Conservation (phyloP, 2,329 filamentous ascomycete genomes). For the Ophiostoma sp. region DNA sequence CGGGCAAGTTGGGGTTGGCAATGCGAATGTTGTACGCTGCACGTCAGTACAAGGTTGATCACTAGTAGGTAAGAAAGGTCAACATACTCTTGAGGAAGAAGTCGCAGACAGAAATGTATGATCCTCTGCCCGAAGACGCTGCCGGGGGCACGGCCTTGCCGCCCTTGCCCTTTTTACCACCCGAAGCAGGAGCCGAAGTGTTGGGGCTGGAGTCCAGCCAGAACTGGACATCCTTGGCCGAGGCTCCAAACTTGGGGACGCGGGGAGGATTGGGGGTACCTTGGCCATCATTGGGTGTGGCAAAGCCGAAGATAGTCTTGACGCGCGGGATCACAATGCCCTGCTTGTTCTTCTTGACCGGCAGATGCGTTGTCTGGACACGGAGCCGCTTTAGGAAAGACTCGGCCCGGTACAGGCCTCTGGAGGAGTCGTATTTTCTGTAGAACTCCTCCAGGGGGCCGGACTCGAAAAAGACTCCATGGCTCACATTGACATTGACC, state of each 20-base stretch:
- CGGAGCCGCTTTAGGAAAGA: conserved; percentile 38
- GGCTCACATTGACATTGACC: conserved; percentile 37
- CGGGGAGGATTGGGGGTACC: conserved; percentile 30
- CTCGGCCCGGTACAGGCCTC: conserved; percentile 28
- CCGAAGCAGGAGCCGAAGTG: background rate
- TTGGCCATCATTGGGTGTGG: conserved; percentile 35
- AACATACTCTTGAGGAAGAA: conserved; percentile 44
- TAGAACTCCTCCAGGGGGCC: conserved; percentile 30
- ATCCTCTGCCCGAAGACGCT: conserved; percentile 29
- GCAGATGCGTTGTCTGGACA: conserved; percentile 39
- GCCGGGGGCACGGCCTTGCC: conserved; percentile 24
- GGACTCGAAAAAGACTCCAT: conserved; percentile 35
- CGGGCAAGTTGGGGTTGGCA: conserved; percentile 39
- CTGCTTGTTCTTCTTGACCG: conserved; percentile 34
- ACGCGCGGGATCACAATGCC: conserved; percentile 33
- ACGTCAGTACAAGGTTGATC: conserved; percentile 4
- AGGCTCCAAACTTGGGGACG: conserved; percentile 38
- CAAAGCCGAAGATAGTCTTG: conserved; percentile 38
- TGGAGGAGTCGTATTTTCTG: background rate
- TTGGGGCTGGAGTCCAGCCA: conserved; percentile 37
- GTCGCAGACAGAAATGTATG: conserved; percentile 48
- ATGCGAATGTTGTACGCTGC: conserved; percentile 37
- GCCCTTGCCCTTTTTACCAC: conserved; percentile 8
- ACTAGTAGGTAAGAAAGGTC: background rate
- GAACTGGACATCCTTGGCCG: conserved; percentile 51